Evolutionary conservation across 352 stramenopile species (phyloP).

Genomic region (Pythium utonaiense): DNA sequence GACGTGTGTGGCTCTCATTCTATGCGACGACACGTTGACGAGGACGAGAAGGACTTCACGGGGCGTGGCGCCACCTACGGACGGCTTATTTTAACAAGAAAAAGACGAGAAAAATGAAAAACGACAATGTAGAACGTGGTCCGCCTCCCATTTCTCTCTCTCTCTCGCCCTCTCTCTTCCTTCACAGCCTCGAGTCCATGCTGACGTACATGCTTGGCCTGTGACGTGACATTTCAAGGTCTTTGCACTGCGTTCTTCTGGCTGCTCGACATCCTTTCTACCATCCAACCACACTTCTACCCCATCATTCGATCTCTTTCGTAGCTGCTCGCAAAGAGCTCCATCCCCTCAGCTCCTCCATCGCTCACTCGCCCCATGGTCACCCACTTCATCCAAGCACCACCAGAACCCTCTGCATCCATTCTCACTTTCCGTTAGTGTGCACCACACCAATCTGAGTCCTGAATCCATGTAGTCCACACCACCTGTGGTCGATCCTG

Average conservation of each 20-base stretch:
- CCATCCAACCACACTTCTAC: too few species aligned
- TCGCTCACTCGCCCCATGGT: background rate
- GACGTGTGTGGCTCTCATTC: background rate
- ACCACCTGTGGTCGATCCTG: background rate
- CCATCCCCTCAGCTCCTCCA: background rate
- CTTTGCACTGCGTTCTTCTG: too few species aligned
- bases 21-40: background rate
- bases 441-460: background rate
- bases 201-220: too few species aligned
- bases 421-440: background rate
- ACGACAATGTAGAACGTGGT: background rate
- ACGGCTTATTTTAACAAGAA: background rate
- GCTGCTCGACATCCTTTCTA: too few species aligned
- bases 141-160: background rate
- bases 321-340: too few species aligned
- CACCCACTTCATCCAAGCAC: background rate
- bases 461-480: background rate
- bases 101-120: conserved; percentile 1
- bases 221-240: too few species aligned
- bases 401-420: background rate
- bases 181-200: too few species aligned
- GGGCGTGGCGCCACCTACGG: background rate
- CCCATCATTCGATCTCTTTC: too few species aligned
- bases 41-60: background rate
- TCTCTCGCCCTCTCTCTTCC: background rate